phyloP scores from a whole-genome alignment of 495 filamentous ascomycete genomes.

The Beverwykella pulmonaria region DNA sequence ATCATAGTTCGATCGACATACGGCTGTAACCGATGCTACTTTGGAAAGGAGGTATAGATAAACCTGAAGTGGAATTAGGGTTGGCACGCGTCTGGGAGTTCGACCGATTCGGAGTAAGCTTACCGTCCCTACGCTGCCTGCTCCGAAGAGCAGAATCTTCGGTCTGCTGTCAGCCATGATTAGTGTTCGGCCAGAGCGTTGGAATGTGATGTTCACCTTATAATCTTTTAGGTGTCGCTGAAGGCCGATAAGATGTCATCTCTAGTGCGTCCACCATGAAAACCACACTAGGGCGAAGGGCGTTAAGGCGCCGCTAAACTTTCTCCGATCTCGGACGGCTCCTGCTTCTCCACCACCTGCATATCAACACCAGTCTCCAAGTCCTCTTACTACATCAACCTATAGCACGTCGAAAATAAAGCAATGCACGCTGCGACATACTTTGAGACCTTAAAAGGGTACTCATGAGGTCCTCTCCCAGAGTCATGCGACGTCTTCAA shows the following conservation, averaged over 20 bases:
- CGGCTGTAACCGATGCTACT: constrained; percentile 52
- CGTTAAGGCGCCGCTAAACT: too few relatives aligned
- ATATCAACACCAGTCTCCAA: too few relatives aligned
- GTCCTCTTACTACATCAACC: too few relatives aligned
- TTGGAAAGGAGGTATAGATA: constrained; percentile 54
- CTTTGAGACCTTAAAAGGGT: too few relatives aligned
- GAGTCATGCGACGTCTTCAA: too few relatives aligned
- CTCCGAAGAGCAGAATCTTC: constrained; percentile 54
- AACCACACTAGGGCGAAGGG: too few relatives aligned
- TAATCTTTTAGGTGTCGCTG: neutral
- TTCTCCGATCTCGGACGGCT: too few relatives aligned
- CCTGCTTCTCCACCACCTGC: too few relatives aligned
- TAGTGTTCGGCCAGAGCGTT: neutral
- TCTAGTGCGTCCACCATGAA: too few relatives aligned
- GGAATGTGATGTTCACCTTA: neutral
- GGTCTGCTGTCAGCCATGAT: constrained; percentile 28
- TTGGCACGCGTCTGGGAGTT: neutral
- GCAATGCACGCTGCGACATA: too few relatives aligned
- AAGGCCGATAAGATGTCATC: neutral
- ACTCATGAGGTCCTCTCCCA: too few relatives aligned
- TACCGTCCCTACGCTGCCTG: constrained; percentile 57
- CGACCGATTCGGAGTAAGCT: neutral
- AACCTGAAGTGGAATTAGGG: neutral
- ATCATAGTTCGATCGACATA: constrained; percentile 61
- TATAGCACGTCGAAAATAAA: too few relatives aligned